Conservation (phyloP, 306 rosid genomes). For the Lablab purpureus region DNA sequence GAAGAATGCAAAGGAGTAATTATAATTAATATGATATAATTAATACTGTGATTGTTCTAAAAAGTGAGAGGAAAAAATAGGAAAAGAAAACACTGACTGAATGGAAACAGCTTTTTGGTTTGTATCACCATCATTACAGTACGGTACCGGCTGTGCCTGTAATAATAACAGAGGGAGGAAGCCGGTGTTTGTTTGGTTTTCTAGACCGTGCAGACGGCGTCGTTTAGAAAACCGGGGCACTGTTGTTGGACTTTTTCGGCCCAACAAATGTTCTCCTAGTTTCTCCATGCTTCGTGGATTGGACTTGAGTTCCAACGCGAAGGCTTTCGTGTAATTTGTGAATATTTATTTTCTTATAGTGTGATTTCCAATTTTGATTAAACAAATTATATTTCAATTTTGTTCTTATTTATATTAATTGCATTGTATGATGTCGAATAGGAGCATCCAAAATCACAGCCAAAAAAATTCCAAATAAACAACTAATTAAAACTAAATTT, state of each 20-base stretch:
- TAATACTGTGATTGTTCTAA: neutral
- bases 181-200: conserved; percentile 17
- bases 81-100: neutral
- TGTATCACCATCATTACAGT: conserved; percentile 3
- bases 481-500: no score
- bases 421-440: no score
- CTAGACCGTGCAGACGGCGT: neutral
- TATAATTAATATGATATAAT: neutral
- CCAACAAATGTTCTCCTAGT: neutral
- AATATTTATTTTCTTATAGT: no score
- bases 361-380: no score
- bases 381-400: no score
- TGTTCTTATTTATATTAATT: no score
- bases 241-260: neutral
- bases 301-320: neutral
- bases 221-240: neutral
- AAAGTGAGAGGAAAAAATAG: neutral
- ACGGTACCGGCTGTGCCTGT: conserved; percentile 14
- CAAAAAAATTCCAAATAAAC: no score
- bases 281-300: neutral
- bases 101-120: conserved; percentile 24
- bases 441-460: no score
- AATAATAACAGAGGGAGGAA: conserved; percentile 10
- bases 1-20: neutral
- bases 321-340: neutral